Evolutionary conservation across 2,329 filamentous ascomycete genomes (phyloP), one percentile per base, ranked within the genome.

Genomic region (Pseudogymnoascus sp.): DNA sequence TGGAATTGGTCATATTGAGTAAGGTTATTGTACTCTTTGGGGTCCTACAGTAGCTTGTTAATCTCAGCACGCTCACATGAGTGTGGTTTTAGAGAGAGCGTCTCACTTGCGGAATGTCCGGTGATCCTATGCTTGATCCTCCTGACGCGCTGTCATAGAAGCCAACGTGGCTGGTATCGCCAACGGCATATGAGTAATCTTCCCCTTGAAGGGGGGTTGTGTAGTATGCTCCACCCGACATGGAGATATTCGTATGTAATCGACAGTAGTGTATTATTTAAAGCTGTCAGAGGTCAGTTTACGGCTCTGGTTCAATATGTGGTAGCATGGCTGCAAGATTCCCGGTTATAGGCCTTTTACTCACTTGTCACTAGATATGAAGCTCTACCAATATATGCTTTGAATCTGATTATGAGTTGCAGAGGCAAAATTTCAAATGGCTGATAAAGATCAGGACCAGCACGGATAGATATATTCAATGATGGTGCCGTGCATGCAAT

Each of bases 201-300:
- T 56, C 50, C n/a, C 50, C 50, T 14, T 56, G 50, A 33, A 33
- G 50, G 6, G 50, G 50, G 33, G 33, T 56, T 56, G 50, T 33
- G 28, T 56, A 56, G 28, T 56, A 56, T 33, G n/a, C 6, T 56
- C 50, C 50, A 56, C 28, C 50, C 50, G 50, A 56, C 50, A 56
- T 56, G 10, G n/a, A 33, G n/a, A 12, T 56, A 56, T 56, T 31
- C 10, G 50, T 56, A 56, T 19, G 50, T 19, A 33, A 33, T 56
- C 26, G 50, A 56, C 5, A 56, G n/a, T 56, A 56, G n/a, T 11
- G 26, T 56, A 56, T 56, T 56, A 19, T 33, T 56, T 33, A 56
- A 10, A 56, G 50, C 50, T 56, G 16, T 33, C 28, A 19, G 2
- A 33, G 5, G 16, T 56, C 50, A 56, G 50, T 56, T 2, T 56